These are phyloP conservation scores for Russula foetens DNA, from an alignment of 768 basidiomycete genomes.

Conservation along the genomic window DNA sequence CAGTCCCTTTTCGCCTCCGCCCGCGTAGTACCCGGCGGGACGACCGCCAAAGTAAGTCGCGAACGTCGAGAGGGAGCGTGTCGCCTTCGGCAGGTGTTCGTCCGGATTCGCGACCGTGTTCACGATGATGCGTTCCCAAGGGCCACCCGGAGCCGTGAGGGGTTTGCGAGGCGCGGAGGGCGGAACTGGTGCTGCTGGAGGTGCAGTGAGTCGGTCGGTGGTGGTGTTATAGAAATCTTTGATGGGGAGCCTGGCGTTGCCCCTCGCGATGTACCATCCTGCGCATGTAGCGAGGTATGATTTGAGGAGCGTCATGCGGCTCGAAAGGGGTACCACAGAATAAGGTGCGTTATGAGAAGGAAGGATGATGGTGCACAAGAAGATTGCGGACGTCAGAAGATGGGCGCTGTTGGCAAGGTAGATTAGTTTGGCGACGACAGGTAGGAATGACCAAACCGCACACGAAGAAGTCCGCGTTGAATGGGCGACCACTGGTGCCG, in stretches of 20 bases:
- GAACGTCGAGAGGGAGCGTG: conserved; percentile 43
- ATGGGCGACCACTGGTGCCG: conserved; percentile 26
- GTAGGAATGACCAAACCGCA: conserved; percentile 30
- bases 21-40: conserved; percentile 27
- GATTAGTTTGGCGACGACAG: not conserved
- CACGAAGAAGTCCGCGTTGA: conserved; percentile 54
- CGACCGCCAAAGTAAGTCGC: conserved; percentile 37
- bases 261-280: conserved; percentile 48
- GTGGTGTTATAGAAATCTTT: conserved; percentile 36
- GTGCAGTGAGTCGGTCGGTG: conserved; percentile 13
- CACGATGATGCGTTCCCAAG: conserved; percentile 52
- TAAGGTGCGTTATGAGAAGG: conserved; percentile 17
- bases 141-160: conserved; percentile 17
- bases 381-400: conserved; percentile 56
- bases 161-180: not conserved
- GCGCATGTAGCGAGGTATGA: conserved; percentile 47
- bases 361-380: conserved; percentile 46
- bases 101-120: conserved; percentile 48
- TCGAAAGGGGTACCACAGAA: conserved; percentile 28
- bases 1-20: conserved; percentile 25
- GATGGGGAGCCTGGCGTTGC: conserved; percentile 44
- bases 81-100: conserved; percentile 46
- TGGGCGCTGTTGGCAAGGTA: conserved; percentile 40
- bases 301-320: conserved; percentile 47
- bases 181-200: conserved; percentile 25